Conservation (phyloP, 352 stramenopile genomes). For the Plasmopara viticola region DNA sequence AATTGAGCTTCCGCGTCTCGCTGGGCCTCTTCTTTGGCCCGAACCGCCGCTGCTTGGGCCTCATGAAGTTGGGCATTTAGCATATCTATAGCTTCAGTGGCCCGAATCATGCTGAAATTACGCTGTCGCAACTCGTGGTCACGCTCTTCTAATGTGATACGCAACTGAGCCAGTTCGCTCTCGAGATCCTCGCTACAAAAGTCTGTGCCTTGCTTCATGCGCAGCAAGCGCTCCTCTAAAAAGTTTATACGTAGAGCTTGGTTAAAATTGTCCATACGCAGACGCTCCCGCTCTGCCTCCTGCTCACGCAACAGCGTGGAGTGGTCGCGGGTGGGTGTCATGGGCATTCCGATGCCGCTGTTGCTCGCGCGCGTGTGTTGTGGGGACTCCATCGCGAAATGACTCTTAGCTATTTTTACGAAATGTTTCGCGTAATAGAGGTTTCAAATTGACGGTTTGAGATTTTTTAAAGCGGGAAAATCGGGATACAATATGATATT, state of each 20-base stretch:
- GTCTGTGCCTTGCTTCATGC: conserved; percentile 52
- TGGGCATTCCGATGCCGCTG: conserved; percentile 3
- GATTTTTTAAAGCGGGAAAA: too few species aligned
- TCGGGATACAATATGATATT: too few species aligned
- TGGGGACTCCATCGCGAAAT: conserved; percentile 19
- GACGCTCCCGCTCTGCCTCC: conserved; percentile 45
- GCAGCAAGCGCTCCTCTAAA: conserved; percentile 59
- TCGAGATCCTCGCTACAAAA: conserved; percentile 57
- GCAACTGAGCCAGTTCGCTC: conserved; percentile 50
- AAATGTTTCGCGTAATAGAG: neutral
- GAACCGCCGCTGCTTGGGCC: conserved; percentile 22
- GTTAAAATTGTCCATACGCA: conserved; percentile 75
- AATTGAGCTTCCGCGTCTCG: conserved; percentile 25
- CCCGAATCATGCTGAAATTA: conserved; percentile 55
- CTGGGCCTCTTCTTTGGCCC: conserved; percentile 21
- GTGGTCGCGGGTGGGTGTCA: conserved; percentile 20
- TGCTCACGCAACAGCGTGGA: conserved; percentile 46
- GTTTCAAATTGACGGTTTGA: too few species aligned
- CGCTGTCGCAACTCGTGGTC: conserved; percentile 55
- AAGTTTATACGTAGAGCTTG: conserved; percentile 57
- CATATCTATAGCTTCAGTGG: conserved; percentile 49
- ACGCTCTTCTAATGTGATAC: conserved; percentile 52
- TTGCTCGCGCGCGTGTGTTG: conserved; percentile 8
- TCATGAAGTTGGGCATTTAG: conserved; percentile 37
- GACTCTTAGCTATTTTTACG: neutral